Base-by-base conservation (phyloP, 176 grass and related monocot genomes). In the Puya raimondii region DNA sequence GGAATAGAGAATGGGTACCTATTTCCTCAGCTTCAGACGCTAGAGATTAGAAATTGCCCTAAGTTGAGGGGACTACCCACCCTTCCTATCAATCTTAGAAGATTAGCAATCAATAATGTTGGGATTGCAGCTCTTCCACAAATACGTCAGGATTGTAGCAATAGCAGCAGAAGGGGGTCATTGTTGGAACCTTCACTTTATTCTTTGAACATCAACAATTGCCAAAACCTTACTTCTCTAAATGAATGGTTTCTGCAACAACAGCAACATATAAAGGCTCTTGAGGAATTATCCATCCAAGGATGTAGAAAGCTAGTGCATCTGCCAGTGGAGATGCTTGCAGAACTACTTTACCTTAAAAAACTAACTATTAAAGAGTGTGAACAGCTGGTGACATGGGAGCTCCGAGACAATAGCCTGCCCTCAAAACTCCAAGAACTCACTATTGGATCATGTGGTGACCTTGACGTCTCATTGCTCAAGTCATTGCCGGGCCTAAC, bases 61-160 rank as follows among this genome's bases (percentile, higher is more conserved):
- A 71, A 70, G 20, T 47, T 79, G 16, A 79, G 53, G 42, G 13
- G 59, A 33, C 71, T 79, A 23, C 67, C 68, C 17, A 49, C 16
- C 18, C 54, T 58, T 1, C 54, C 54, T 17, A 9, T 15, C 18
- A 58, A 16, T 18, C 18, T 58, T 20, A 17, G 54, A 58, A 18
- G 18, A 58, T 58, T 58, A 18, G 54, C 15, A 16, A 58, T 58
- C 7, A 18, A 18, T 58, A 18, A 58, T 21, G 54, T 58, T 17
- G 54, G n/a, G 18, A 1, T 58, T 15, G 54, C 7, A 17, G 54
- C 54, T 58, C 54, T 58, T 58, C 54, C 54, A 16, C 15, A 58
- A 18, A 14, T 58, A 18, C 18, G 54, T 15, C 54, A 58, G 18
- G 54, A 9, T 1, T 7, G 12, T 15, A 54, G 52, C 10, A 54